Evolutionary conservation across 2,329 filamentous ascomycete genomes (phyloP).

Genomic region (Pseudogymnoascus sp.): DNA sequence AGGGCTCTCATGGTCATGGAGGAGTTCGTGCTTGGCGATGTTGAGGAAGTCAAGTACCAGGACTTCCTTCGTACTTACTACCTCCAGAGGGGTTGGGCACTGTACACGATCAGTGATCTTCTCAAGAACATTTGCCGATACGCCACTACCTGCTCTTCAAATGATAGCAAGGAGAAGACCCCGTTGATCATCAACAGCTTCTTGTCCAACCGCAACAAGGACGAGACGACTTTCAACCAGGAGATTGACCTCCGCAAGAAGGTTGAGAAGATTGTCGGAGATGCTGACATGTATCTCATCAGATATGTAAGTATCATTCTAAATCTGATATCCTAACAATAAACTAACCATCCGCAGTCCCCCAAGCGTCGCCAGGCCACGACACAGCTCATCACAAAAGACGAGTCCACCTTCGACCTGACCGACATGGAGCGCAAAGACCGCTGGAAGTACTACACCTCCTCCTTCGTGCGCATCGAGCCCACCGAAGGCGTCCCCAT

Average conservation of each 20-base stretch:
- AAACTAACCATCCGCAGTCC: constrained; percentile 42
- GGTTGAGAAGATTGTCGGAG: constrained; percentile 87
- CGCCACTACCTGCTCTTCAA: constrained; percentile 73
- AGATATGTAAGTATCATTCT: constrained; percentile 65
- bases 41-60: constrained; percentile 78
- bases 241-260: constrained; percentile 88
- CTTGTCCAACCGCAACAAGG: constrained; percentile 69
- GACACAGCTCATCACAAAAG: constrained; percentile 62
- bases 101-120: constrained; percentile 89
- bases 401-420: constrained; percentile 73
- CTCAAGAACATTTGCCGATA: constrained; percentile 74
- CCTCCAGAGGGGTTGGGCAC: constrained; percentile 79
- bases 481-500: constrained; percentile 73
- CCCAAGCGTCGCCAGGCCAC: constrained; percentile 62
- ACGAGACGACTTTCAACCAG: constrained; percentile 80
- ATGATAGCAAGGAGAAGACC: constrained; percentile 87
- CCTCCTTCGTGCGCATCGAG: constrained; percentile 80
- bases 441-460: constrained; percentile 92
- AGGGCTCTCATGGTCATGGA: constrained; percentile 82
- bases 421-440: constrained; percentile 80
- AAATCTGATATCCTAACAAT: constrained; percentile 14
- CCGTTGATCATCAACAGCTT: constrained; percentile 85
- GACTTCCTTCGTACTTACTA: constrained; percentile 90
- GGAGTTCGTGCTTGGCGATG: constrained; percentile 73
- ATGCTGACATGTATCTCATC: constrained; percentile 84